phyloP scores from a whole-genome alignment of 371 early-diverging fungal genomes.

The Mucor irregularis region DNA sequence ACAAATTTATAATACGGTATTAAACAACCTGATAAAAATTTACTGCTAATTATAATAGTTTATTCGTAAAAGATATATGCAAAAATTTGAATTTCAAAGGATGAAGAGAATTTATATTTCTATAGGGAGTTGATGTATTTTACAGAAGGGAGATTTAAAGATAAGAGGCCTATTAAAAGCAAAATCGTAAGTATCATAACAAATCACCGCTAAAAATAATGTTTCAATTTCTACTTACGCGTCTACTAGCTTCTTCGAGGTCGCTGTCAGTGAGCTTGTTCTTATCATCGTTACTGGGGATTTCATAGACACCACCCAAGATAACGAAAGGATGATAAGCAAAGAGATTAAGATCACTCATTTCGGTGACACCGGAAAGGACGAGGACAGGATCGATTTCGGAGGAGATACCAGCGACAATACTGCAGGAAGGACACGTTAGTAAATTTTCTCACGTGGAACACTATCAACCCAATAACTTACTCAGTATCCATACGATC shows the following conservation, averaged over 20 bases:
- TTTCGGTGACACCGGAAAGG: conserved; percentile 62
- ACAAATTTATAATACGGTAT: no score
- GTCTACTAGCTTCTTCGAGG: conserved; percentile 46
- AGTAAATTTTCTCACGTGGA: no score
- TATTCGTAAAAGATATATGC: conserved; percentile 16
- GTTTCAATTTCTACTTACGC: conserved; percentile 26
- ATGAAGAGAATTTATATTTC: not conserved
- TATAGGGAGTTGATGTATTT: not conserved
- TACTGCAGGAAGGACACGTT: conserved; percentile 8
- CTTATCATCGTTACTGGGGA: conserved; percentile 46
- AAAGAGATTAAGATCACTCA: conserved; percentile 49
- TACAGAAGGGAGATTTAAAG: conserved; percentile 6
- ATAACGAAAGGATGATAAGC: conserved; percentile 65
- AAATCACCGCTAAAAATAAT: not conserved
- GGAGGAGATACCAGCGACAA: conserved; percentile 57
- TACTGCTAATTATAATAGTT: no score
- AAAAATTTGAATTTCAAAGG: conserved; percentile 3
- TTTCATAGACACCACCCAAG: conserved; percentile 63
- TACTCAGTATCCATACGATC: conserved; percentile 73
- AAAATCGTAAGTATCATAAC: not conserved
- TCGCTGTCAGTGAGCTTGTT: conserved; percentile 41
- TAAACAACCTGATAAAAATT: no score
- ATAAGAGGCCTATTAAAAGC: conserved; percentile 15
- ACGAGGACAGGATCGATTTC: conserved; percentile 70
- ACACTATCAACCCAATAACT: not conserved